Percentiles rank a stretch among this genome's conserved stretches.
phyloP scores from a whole-genome alignment of 805 yeast genomes.

The Deakozyma indianensis region DNA sequence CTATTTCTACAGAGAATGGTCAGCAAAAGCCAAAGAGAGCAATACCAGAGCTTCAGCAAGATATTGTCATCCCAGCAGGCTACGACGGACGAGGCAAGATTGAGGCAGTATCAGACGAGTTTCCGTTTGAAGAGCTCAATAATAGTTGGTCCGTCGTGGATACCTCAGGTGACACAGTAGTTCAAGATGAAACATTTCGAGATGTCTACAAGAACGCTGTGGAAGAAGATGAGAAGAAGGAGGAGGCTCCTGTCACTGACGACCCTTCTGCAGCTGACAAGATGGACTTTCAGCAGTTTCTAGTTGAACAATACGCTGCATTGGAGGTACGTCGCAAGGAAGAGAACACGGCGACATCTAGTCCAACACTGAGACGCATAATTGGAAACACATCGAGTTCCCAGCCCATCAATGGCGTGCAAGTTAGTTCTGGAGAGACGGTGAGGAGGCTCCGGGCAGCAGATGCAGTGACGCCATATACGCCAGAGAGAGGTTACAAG shows the following conservation, averaged over 20 bases:
- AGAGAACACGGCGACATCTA: background rate
- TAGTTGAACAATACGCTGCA: background rate
- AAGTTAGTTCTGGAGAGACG: background rate
- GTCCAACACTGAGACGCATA: background rate
- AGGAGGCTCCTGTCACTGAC: background rate
- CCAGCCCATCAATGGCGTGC: background rate
- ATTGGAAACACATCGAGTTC: background rate
- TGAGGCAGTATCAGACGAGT: background rate
- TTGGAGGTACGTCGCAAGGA: background rate
- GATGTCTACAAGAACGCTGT: background rate
- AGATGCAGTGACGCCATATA: background rate
- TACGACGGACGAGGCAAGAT: background rate
- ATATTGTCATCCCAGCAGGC: conserved; percentile 1
- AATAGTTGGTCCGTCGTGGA: background rate
- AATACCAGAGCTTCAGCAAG: background rate
- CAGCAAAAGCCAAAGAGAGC: background rate
- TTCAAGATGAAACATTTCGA: background rate
- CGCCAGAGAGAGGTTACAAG: background rate
- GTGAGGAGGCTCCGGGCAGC: background rate
- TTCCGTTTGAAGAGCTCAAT: background rate
- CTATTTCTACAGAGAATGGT: background rate
- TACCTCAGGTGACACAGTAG: background rate
- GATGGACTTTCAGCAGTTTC: background rate
- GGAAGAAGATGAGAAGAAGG: background rate
- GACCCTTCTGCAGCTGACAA: background rate